These are phyloP conservation scores for Sphaerobolus stellatus DNA, from an alignment of 1,284 basidiomycete species.

Conservation along the genomic window DNA sequence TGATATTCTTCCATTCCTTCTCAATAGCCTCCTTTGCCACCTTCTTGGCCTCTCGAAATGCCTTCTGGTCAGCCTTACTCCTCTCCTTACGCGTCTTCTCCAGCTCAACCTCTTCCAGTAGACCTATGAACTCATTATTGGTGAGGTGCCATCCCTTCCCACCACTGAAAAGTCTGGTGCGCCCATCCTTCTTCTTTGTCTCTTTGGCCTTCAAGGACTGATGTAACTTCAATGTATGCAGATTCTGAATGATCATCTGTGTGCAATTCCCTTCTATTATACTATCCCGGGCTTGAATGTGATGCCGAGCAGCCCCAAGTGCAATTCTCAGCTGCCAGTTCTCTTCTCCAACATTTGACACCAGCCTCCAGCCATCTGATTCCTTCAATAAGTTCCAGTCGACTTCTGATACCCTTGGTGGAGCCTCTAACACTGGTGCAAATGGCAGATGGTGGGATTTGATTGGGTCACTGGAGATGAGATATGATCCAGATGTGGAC, in stretches of 20 bases:
- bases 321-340: neutral
- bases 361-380: too few species aligned
- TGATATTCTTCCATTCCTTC: constrained; percentile 18
- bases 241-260: constrained; percentile 26
- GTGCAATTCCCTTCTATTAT: constrained; percentile 25
- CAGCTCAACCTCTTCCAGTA: constrained; percentile 3
- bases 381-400: constrained; percentile 1
- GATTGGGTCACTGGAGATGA: neutral
- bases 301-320: constrained; percentile 13
- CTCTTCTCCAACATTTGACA: neutral
- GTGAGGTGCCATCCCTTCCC: constrained; percentile 13
- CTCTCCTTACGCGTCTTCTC: constrained; percentile 11
- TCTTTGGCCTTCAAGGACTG: constrained; percentile 24
- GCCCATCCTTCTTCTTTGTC: constrained; percentile 17
- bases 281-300: constrained; percentile 14
- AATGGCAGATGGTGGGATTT: neutral
- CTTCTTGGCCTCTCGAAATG: too few species aligned
- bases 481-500: constrained; percentile 4
- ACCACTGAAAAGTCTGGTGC: constrained; percentile 11
- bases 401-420: neutral
- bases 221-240: constrained; percentile 23
- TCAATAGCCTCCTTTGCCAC: constrained; percentile 16
- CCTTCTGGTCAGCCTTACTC: constrained; percentile 11
- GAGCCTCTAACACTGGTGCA: constrained; percentile 1
- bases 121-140: constrained; percentile 5